Conservation (phyloP, 331 rosid species). For the Quercus phellos region DNA sequence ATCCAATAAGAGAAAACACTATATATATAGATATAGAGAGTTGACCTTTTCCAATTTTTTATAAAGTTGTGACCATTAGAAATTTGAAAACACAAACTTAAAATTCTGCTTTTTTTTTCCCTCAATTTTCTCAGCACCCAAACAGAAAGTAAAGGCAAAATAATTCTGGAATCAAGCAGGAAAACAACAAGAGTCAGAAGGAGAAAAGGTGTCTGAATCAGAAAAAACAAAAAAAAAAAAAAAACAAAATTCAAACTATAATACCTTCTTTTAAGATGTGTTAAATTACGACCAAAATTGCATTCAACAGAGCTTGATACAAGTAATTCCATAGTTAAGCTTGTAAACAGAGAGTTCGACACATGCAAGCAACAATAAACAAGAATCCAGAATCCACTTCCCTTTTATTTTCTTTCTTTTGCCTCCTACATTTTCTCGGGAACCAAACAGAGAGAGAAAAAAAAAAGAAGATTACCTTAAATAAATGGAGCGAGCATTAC, state of each 20-base stretch:
- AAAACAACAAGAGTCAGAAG: not conserved
- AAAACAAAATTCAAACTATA: no score
- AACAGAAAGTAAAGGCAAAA: not conserved
- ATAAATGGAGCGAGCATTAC: conserved; percentile 47
- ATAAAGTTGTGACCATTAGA: not conserved
- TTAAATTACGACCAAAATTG: not conserved
- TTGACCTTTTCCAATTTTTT: not conserved
- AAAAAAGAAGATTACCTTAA: conserved; percentile 42
- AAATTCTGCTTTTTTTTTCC: not conserved
- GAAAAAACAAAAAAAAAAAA: not conserved
- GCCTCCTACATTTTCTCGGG: not conserved
- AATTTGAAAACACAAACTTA: not conserved
- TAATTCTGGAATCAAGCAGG: not conserved
- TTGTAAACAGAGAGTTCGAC: not conserved
- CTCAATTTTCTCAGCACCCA: conserved; percentile 11
- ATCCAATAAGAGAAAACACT: not conserved
- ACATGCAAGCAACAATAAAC: not conserved
- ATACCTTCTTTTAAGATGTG: no score
- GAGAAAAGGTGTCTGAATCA: not conserved
- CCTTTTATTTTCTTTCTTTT: not conserved
- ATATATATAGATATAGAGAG: not conserved
- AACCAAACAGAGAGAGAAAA: conserved; percentile 22
- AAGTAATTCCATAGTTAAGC: not conserved
- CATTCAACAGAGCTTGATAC: not conserved
- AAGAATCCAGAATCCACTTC: not conserved